Evolutionary conservation across 345 rosid species (phyloP), one percentile per base, ranked within the genome.

Genomic region (Isatis tinctoria): DNA sequence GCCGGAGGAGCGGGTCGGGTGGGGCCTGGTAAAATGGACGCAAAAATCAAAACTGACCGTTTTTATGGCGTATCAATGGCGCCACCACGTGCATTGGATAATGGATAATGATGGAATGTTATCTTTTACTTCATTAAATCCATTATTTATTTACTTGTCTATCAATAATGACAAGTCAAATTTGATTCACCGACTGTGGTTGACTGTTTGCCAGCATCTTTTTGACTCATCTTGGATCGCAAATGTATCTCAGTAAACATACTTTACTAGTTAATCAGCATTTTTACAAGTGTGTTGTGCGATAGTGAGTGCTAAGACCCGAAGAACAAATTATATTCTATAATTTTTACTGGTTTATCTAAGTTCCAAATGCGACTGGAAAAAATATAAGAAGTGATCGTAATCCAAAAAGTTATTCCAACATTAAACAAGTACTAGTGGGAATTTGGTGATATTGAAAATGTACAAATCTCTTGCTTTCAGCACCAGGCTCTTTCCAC

Each of bases 41-140:
- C 67, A 28, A 70, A 43, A 39, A 60, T 61, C 76, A 48, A 71
- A 65, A 78, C 65, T 73, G 35, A 67, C 81, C 81, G 81, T 78
- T 78, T 78, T 67, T 40, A 67, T 78, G 77, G 73, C 43, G 43
- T 58, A 8, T 32, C 35, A 58, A 32, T 52, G 58, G 67, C 76
- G 53, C 76, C 76, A 70, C 56, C 80, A 77, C 76, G 73, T 77
- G 80, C 43, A 32, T 35, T 11, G 5, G 40, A 12, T 68, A n/a
- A n/a, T n/a, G n/a, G n/a, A n/a, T n/a, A n/a, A 27, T 27, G 48
- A 37, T 26, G 41, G 49, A 60, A 36, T 67, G 13, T 32, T n/a
- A 22, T 47, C 10, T 60, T 32, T 63, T 53, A 73, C 64, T 64
- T 53, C 39, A 64, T 64, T 72, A 10, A 74, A 13, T 57, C 26